Conservation (phyloP, 2,329 filamentous ascomycete species). For the Tolypocladium guangdongense region DNA sequence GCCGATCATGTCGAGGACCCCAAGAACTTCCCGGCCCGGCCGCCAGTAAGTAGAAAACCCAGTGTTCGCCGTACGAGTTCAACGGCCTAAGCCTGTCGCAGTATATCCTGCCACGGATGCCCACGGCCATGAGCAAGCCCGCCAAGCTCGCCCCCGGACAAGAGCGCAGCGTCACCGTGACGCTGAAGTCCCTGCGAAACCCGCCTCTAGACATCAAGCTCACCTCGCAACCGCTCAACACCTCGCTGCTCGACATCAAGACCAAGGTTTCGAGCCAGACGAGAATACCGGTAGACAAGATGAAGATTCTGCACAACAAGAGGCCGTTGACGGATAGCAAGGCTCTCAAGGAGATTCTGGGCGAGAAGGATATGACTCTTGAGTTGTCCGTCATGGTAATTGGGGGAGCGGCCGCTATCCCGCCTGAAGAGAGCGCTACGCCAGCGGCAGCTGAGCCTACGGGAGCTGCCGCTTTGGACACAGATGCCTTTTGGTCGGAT, state of each 20-base stretch:
- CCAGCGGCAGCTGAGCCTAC: slow-evolving; percentile 13
- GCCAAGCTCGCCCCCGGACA: slow-evolving; percentile 37
- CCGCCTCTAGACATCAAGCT: slow-evolving; percentile 59
- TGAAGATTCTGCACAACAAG: slow-evolving; percentile 78
- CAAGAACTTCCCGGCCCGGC: slow-evolving; percentile 61
- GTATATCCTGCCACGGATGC: slow-evolving; percentile 63
- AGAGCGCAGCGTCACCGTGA: slow-evolving; percentile 44
- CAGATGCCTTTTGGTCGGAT: slow-evolving; percentile 77
- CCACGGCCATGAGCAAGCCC: slow-evolving; percentile 42
- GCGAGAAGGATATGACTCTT: slow-evolving; percentile 36
- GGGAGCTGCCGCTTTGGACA: slow-evolving; percentile 53
- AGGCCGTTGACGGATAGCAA: slow-evolving; percentile 75
- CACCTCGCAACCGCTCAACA: slow-evolving; percentile 49
- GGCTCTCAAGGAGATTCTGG: slow-evolving; percentile 61
- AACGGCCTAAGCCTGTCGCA: slow-evolving; percentile 18
- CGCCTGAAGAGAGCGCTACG: slow-evolving; percentile 26
- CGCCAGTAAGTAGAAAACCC: slow-evolving; percentile 46
- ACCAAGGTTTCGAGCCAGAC: slow-evolving; percentile 52
- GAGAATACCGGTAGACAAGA: slow-evolving; percentile 59
- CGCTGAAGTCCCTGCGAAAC: slow-evolving; percentile 68
- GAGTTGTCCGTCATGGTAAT: slow-evolving; percentile 87
- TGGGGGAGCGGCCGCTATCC: slow-evolving; percentile 47
- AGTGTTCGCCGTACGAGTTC: neutral
- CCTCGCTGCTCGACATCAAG: slow-evolving; percentile 73
- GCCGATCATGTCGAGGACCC: slow-evolving; percentile 85